phyloP scores from a whole-genome alignment of 148 eudicot genomes.

The Cornus controversa region DNA sequence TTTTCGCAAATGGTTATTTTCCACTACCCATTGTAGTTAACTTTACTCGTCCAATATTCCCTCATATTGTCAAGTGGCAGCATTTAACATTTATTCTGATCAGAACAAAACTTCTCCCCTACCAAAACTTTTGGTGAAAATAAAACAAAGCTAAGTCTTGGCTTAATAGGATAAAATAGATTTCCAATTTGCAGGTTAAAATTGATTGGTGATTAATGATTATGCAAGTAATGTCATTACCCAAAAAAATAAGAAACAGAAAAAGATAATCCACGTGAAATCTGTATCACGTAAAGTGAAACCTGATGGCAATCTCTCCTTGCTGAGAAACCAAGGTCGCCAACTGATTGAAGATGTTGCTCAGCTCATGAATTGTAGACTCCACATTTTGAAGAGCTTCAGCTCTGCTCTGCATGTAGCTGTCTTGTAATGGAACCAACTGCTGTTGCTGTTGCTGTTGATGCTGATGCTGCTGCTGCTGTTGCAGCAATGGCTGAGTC shows the following conservation, averaged over 20 bases:
- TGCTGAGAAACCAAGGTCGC: slow-evolving; percentile 77
- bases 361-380: slow-evolving; percentile 70
- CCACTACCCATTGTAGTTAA: too few species aligned
- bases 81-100: too few species aligned
- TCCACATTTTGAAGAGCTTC: slow-evolving; percentile 79
- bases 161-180: too few species aligned
- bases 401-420: slow-evolving; percentile 77
- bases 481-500: slow-evolving; percentile 58
- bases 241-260: background rate
- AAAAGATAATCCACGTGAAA: background rate
- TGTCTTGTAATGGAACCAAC: slow-evolving; percentile 68
- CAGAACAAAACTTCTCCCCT: background rate
- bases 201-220: background rate
- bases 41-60: too few species aligned
- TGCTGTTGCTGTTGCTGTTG: slow-evolving; percentile 55
- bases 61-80: too few species aligned
- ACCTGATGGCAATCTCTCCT: slow-evolving; percentile 80
- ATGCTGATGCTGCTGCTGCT: slow-evolving; percentile 42
- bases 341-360: slow-evolving; percentile 62
- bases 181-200: background rate
- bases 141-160: too few species aligned
- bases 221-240: background rate
- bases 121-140: background rate
- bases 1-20: too few species aligned
- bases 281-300: background rate